Conservation (phyloP, 2,329 filamentous ascomycete genomes). For the Penicillium aurantiogriseum region DNA sequence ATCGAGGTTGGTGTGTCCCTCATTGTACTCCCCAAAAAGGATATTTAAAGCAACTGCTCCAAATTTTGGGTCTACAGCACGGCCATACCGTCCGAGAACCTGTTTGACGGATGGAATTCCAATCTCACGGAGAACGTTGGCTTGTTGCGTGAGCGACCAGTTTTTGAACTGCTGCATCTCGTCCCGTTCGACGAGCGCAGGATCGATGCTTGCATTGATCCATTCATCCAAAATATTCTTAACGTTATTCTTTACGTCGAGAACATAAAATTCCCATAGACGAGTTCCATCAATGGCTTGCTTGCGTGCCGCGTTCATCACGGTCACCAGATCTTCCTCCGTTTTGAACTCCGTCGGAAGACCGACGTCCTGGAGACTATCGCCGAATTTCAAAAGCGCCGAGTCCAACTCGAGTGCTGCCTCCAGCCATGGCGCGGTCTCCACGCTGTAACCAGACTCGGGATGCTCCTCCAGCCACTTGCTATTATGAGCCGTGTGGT, state of each 20-base stretch:
- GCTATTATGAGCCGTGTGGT: conserved; percentile 95
- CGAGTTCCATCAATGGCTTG: conserved; percentile 74
- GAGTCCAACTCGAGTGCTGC: conserved; percentile 72
- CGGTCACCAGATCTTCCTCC: conserved; percentile 68
- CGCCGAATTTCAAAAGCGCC: conserved; percentile 65
- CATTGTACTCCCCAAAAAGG: conserved; percentile 65
- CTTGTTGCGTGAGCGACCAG: conserved; percentile 58
- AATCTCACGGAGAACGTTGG: conserved; percentile 62
- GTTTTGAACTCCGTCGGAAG: conserved; percentile 72
- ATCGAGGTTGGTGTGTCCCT: conserved; percentile 43
- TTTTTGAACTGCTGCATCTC: conserved; percentile 52
- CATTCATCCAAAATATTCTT: conserved; percentile 70
- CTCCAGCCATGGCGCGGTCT: conserved; percentile 74
- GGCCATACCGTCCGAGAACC: conserved; percentile 75
- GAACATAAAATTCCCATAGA: conserved; percentile 90
- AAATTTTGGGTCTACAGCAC: conserved; percentile 66
- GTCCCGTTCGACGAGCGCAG: conserved; percentile 12
- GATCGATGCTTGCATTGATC: conserved; percentile 47
- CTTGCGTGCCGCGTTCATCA: conserved; percentile 82
- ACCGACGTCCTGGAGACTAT: conserved; percentile 63
- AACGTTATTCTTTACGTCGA: conserved; percentile 73
- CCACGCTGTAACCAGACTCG: conserved; percentile 90
- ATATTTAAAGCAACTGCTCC: conserved; percentile 67
- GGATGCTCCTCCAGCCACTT: conserved; percentile 92
- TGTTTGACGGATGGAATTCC: conserved; percentile 69